Conservation (phyloP, 352 stramenopile genomes). For the Stramenopiles sp. region DNA sequence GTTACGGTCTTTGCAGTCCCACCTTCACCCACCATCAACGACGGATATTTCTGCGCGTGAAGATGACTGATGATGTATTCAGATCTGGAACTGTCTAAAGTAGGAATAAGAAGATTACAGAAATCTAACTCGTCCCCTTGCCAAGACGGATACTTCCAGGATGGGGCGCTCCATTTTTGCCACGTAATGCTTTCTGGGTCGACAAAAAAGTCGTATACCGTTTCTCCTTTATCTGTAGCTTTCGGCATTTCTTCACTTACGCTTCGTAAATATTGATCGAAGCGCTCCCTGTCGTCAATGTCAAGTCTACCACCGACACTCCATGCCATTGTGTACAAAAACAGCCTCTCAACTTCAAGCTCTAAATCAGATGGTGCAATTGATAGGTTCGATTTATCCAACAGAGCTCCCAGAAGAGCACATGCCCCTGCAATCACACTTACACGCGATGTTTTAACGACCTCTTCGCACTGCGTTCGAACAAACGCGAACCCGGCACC, state of each 20-base stretch:
- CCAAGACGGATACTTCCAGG: conserved; percentile 87
- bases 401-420: conserved; percentile 65
- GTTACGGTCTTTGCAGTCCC: conserved; percentile 94
- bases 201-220: conserved; percentile 76
- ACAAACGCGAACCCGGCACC: not conserved
- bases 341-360: conserved; percentile 76
- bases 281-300: conserved; percentile 79
- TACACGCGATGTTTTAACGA: not conserved
- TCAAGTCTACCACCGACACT: conserved; percentile 82
- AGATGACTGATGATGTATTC: conserved; percentile 59
- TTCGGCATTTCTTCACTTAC: conserved; percentile 70
- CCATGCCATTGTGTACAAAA: conserved; percentile 88
- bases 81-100: conserved; percentile 89
- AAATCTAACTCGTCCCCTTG: conserved; percentile 83
- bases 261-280: conserved; percentile 80
- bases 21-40: conserved; percentile 84
- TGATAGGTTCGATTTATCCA: conserved; percentile 78
- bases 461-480: not conserved
- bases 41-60: conserved; percentile 76
- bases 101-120: conserved; percentile 89
- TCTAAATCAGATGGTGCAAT: not conserved
- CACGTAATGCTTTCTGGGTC: conserved; percentile 71
- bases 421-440: not conserved
- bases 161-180: conserved; percentile 76
- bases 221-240: conserved; percentile 49